Conservation (phyloP, 2,329 filamentous ascomycete species). For the Monosporascus sp. region DNA sequence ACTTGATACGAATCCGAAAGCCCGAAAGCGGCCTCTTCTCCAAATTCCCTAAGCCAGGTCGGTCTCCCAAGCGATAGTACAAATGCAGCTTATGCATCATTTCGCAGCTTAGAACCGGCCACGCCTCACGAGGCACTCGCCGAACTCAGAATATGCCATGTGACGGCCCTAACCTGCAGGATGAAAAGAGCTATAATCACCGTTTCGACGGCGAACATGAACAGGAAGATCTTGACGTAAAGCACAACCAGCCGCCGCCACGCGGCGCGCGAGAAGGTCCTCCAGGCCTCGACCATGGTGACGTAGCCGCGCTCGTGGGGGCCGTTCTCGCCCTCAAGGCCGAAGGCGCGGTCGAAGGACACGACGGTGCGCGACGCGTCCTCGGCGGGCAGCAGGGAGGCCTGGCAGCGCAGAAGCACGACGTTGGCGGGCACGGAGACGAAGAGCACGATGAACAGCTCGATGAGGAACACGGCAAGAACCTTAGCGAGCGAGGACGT, state of each 20-base stretch:
- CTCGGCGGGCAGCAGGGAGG: conserved; percentile 71
- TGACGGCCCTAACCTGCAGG: too few relatives aligned
- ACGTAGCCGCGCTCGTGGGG: conserved; percentile 60
- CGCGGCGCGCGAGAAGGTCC: conserved; percentile 62
- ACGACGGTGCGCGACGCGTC: conserved; percentile 65
- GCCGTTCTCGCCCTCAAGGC: conserved; percentile 49
- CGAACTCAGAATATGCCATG: too few relatives aligned
- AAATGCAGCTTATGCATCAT: too few relatives aligned
- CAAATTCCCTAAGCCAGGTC: too few relatives aligned
- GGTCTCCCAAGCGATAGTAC: too few relatives aligned
- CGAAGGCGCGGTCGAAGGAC: conserved; percentile 77
- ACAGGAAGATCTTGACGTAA: conserved; percentile 60
- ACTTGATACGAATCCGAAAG: too few relatives aligned
- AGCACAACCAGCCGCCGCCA: conserved; percentile 66
- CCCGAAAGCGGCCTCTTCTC: too few relatives aligned
- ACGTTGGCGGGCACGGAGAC: conserved; percentile 68
- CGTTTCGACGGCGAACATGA: conserved; percentile 40
- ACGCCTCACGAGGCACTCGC: too few relatives aligned
- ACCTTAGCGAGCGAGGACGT: conserved; percentile 30
- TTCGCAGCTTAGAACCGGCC: too few relatives aligned
- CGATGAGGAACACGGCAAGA: conserved; percentile 34
- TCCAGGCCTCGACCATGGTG: conserved; percentile 68
- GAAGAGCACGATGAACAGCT: conserved; percentile 47
- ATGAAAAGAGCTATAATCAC: too few relatives aligned
- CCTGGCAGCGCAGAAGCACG: conserved; percentile 72